A percentile compares a stretch with the other conserved stretches of the same genome.
These are phyloP conservation scores for Colletotrichum sp. DNA, from an alignment of 2,329 filamentous ascomycete genomes.

Conservation along the genomic window DNA sequence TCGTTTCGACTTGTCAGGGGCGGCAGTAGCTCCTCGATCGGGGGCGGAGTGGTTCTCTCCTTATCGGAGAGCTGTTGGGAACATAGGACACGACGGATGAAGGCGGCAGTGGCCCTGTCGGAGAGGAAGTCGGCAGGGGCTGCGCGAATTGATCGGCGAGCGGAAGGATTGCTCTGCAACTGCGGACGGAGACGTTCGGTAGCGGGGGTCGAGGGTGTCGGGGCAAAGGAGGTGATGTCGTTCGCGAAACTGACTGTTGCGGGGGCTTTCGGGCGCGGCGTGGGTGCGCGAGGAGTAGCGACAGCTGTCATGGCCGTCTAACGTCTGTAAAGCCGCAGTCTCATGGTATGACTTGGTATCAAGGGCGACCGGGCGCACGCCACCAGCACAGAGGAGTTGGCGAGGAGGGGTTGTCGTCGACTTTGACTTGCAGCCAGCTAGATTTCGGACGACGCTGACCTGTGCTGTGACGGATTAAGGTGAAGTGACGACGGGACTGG, in stretches of 20 bases:
- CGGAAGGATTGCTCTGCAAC: conserved; percentile 2
- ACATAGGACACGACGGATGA: conserved; percentile 86
- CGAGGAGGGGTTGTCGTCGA: conserved; percentile 18
- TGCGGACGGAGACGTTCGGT: conserved; percentile 30
- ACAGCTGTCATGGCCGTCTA: conserved; percentile 26
- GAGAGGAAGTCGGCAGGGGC: conserved; percentile 61
- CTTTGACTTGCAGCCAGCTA: conserved; percentile 22
- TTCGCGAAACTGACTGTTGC: conserved; percentile 19
- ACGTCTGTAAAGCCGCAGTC: background rate
- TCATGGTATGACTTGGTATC: conserved; percentile 1
- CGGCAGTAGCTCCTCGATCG: conserved; percentile 83
- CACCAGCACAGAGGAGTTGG: background rate
- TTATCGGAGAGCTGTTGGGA: conserved; percentile 70
- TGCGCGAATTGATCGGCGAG: conserved; percentile 36
- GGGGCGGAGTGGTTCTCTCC: conserved; percentile 53
- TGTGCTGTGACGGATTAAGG: background rate
- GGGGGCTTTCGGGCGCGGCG: conserved; percentile 23
- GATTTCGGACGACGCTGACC: conserved; percentile 18
- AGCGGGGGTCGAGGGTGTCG: conserved; percentile 16
- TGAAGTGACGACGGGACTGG: background rate
- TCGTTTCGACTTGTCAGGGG: conserved; percentile 94
- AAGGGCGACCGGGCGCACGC: background rate
- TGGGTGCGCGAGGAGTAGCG: conserved; percentile 23
- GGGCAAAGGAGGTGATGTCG: conserved; percentile 3
- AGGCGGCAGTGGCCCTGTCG: conserved; percentile 77